A percentile compares a stretch with the other conserved stretches of the same genome.
Evolutionary conservation across 768 basidiomycete species (phyloP).

Genomic region (Leccinum rimulosum): DNA sequence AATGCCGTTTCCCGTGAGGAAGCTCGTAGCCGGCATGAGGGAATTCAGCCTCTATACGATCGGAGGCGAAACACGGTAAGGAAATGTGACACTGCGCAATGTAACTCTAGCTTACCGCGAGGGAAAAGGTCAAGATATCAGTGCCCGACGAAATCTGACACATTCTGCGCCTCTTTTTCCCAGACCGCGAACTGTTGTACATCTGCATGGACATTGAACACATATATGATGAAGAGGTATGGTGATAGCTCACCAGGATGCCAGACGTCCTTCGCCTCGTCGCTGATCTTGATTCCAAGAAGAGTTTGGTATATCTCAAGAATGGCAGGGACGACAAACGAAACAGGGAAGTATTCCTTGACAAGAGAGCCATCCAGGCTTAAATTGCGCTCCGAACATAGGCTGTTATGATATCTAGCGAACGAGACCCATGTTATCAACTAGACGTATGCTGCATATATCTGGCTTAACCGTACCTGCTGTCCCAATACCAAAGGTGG

Average conservation of each 20-base stretch:
- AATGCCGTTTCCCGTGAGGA: constrained; percentile 56
- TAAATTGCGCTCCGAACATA: constrained; percentile 62
- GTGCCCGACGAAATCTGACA: constrained; percentile 74
- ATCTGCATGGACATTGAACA: constrained; percentile 41
- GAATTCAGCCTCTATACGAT: constrained; percentile 63
- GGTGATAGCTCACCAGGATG: constrained; percentile 56
- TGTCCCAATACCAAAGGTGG: constrained; percentile 79
- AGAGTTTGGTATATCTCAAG: constrained; percentile 81
- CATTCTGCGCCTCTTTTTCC: constrained; percentile 73
- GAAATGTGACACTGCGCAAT: background rate
- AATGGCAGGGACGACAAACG: constrained; percentile 78
- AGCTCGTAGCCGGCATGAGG: constrained; percentile 75
- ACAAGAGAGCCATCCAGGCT: constrained; percentile 73
- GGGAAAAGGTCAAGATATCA: constrained; percentile 89
- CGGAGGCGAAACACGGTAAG: background rate
- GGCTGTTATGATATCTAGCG: constrained; percentile 32
- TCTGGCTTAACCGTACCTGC: constrained; percentile 46
- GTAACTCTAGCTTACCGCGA: constrained; percentile 44
- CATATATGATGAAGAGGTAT: background rate
- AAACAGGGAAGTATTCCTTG: constrained; percentile 89
- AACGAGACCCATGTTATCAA: background rate
- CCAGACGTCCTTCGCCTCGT: constrained; percentile 66
- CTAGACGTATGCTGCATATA: background rate
- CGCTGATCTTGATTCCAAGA: constrained; percentile 63
- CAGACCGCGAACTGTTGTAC: constrained; percentile 85